Conservation (phyloP, 139 green algal genomes). For the Pleodorina starrii region DNA sequence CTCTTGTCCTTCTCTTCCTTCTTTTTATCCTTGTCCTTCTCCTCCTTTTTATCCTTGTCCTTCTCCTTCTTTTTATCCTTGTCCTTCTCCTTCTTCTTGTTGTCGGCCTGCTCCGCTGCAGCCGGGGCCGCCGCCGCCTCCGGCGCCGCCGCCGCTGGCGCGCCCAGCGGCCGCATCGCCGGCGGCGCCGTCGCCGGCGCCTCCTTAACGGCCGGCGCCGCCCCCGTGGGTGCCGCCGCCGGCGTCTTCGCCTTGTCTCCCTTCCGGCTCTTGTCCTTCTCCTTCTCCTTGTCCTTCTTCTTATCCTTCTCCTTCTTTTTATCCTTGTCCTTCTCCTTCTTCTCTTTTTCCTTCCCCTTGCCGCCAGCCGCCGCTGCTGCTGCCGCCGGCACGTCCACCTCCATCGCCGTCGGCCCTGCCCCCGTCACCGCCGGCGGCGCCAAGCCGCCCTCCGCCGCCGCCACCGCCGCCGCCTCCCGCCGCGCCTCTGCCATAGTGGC, state of each 20-base stretch:
- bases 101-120: no score
- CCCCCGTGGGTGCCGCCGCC: background rate
- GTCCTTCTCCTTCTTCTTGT: background rate
- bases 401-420: background rate
- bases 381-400: background rate
- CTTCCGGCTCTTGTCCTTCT: background rate
- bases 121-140: background rate
- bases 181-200: background rate
- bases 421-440: background rate
- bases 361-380: background rate
- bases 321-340: background rate
- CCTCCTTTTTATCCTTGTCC: background rate
- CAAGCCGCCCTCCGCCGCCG: background rate
- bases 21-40: background rate
- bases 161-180: no score
- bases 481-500: background rate
- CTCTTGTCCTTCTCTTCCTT: constrained; percentile 37
- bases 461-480: background rate
- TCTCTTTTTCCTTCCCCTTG: background rate
- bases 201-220: background rate
- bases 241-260: background rate
- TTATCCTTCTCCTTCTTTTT: background rate
- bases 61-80: background rate
- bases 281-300: background rate
- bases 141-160: background rate